Percentiles rank a stretch among this genome's conserved stretches.
These are phyloP conservation scores for Rhodamnia rubescens DNA, from an alignment of 345 rosid species.

Conservation along the genomic window DNA sequence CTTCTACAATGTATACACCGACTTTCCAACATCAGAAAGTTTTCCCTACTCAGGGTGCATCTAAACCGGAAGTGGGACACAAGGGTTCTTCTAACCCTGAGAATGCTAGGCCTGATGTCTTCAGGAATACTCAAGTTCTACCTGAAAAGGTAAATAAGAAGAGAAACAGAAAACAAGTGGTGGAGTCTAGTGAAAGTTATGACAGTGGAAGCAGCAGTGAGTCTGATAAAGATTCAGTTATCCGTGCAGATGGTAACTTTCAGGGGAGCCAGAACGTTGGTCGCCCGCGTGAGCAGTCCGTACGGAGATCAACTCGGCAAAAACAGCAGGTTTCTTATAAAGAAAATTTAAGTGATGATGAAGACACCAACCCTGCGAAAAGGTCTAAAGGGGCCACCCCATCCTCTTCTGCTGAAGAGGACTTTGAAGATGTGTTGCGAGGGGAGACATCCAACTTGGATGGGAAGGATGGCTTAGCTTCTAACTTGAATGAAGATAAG, in stretches of 20 bases:
- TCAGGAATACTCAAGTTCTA: constrained; percentile 18
- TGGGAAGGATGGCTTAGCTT: constrained; percentile 9
- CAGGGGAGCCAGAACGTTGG: constrained; percentile 14
- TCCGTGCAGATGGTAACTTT: constrained; percentile 24
- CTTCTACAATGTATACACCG: constrained; percentile 15
- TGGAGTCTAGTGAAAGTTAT: constrained; percentile 47
- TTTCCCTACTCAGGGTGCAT: constrained; percentile 24
- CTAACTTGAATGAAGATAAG: constrained; percentile 8
- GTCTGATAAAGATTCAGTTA: constrained; percentile 22
- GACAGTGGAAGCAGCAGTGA: constrained; percentile 30
- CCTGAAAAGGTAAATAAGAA: constrained; percentile 28
- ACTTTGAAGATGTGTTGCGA: constrained; percentile 4
- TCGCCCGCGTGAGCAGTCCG: constrained; percentile 16
- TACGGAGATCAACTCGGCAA: constrained; percentile 58
- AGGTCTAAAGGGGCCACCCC: constrained; percentile 20
- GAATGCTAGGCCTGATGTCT: constrained; percentile 12
- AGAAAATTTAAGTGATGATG: constrained; percentile 63
- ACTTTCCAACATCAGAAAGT: constrained; percentile 25
- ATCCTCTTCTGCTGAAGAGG: constrained; percentile 8
- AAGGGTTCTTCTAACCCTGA: constrained; percentile 14
- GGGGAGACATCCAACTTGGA: constrained; percentile 6
- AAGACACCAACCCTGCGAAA: constrained; percentile 27
- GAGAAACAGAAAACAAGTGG: constrained; percentile 32
- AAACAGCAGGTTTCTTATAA: constrained; percentile 56
- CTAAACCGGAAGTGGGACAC: constrained; percentile 27